Evolutionary conservation across 2,329 filamentous ascomycete species (phyloP), one percentile per base, ranked within the genome.

Genomic region (Penicillium sp.): DNA sequence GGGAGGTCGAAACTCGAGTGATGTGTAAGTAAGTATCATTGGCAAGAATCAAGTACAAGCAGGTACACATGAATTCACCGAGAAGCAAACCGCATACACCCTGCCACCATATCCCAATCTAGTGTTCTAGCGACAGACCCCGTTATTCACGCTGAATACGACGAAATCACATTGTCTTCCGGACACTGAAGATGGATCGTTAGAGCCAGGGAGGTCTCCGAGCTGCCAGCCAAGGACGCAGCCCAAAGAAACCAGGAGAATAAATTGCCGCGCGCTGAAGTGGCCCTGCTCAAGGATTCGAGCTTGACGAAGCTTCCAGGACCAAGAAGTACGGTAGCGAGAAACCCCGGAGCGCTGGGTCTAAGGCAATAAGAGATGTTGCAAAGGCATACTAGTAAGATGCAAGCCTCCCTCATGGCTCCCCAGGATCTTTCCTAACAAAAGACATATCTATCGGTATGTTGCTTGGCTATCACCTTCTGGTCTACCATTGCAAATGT

Each of bases 391-490:
- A 88, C 67, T 85, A 85, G 77, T 84, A 60, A 28, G 56, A n/a
- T n/a, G 3, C 5, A 10, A 30, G n/a, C 6, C 42, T 17, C 19
- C 17, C 12, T 6, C 14, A 19, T 41, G 5, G 10, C 12, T 35
- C 12, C 16, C 12, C 5, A 36, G 8, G 10, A 50, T 31, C 36
- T 30, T 19, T 9, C 12, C 26, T 30, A 19, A 43, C n/a, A 14
- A 12, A 36, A 30, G n/a, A 33, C 38, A 80, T 77, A 0, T 85
- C 82, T 0, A 75, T 88, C 31, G 85, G 85, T 1, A 86, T 87
- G 84, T 77, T 88, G 0, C 75, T 88, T 0, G 85, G 83, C 1
- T 88, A 88, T 61, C 84, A 88, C 62, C 73, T 88, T 5, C 8
- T 88, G 85, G 85, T 84, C 81, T 0, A 83, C 78, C 0, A 87